These are phyloP conservation scores for Chaetomium strumarium DNA, from an alignment of 2,329 filamentous ascomycete genomes.

Conservation along the genomic window DNA sequence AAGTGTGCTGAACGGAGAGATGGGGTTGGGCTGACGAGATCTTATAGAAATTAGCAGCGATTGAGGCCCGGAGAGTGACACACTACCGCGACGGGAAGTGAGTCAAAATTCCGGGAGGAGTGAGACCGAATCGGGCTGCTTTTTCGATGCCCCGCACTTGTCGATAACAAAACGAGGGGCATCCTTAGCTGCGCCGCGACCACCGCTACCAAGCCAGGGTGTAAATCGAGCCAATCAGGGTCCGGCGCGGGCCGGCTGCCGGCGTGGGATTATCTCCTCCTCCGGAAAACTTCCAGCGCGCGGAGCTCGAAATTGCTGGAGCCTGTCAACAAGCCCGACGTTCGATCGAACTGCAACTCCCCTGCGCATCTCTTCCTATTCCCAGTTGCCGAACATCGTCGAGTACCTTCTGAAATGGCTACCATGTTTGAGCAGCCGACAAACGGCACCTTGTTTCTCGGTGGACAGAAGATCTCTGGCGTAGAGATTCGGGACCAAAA, in stretches of 20 bases:
- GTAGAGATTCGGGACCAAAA: conserved; percentile 97
- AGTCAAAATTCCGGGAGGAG: conserved; percentile 10
- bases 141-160: conserved; percentile 23
- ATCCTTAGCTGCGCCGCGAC: conserved; percentile 15
- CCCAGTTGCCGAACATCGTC: background rate
- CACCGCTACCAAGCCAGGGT: background rate
- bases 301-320: conserved; percentile 27
- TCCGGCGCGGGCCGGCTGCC: background rate
- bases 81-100: background rate
- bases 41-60: conserved; percentile 6
- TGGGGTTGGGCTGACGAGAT: conserved; percentile 1
- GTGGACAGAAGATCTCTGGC: conserved; percentile 95
- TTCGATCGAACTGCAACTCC: conserved; percentile 9
- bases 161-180: conserved; percentile 19
- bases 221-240: conserved; percentile 13
- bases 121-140: conserved; percentile 7
- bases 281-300: conserved; percentile 23
- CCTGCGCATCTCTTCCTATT: conserved; percentile 5
- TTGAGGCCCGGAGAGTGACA: background rate
- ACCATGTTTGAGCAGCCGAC: conserved; percentile 93
- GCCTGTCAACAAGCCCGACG: conserved; percentile 20
- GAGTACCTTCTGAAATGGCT: conserved; percentile 56
- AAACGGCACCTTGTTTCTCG: conserved; percentile 94
- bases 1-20: background rate
- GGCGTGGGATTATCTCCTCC: conserved; percentile 23